Conservation (phyloP, 2,329 filamentous ascomycete species). For the Xylariaceae sp. region DNA sequence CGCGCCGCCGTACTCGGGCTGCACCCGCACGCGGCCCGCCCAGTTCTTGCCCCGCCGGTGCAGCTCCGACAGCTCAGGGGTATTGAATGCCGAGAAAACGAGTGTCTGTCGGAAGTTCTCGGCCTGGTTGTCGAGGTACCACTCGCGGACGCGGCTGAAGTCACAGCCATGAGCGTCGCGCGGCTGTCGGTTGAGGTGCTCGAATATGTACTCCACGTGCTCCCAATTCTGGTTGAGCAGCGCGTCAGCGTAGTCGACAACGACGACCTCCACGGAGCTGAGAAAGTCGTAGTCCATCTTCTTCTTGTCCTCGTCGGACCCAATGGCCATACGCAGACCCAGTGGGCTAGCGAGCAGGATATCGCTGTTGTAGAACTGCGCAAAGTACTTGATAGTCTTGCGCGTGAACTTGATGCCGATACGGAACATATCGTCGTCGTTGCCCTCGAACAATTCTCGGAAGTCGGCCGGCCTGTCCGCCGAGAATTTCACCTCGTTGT, state of each 20-base stretch:
- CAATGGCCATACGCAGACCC: constrained; percentile 84
- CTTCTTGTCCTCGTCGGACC: constrained; percentile 61
- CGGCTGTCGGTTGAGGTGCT: constrained; percentile 85
- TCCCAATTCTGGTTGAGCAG: constrained; percentile 99
- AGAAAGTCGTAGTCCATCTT: constrained; percentile 83
- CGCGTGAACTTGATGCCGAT: constrained; percentile 95
- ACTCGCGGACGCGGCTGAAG: constrained; percentile 81
- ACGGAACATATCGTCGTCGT: constrained; percentile 95
- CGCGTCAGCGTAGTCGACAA: constrained; percentile 88
- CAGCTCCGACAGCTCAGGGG: constrained; percentile 79
- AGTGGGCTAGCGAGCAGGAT: constrained; percentile 89
- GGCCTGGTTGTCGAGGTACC: constrained; percentile 88
- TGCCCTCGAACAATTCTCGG: constrained; percentile 81
- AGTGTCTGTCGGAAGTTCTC: constrained; percentile 80
- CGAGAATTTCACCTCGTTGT: constrained; percentile 62
- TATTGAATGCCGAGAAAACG: constrained; percentile 73
- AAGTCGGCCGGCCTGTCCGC: constrained; percentile 80
- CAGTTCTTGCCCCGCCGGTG: constrained; percentile 77
- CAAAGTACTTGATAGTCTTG: constrained; percentile 91
- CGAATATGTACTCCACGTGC: constrained; percentile 85
- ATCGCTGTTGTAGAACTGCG: constrained; percentile 93
- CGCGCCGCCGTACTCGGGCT: constrained; percentile 61
- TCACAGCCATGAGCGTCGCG: constrained; percentile 88
- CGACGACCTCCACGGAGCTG: constrained; percentile 83
- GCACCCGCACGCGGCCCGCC: constrained; percentile 70